Base-by-base conservation (phyloP, 768 basidiomycete genomes). In the Tremella fuciformis region DNA sequence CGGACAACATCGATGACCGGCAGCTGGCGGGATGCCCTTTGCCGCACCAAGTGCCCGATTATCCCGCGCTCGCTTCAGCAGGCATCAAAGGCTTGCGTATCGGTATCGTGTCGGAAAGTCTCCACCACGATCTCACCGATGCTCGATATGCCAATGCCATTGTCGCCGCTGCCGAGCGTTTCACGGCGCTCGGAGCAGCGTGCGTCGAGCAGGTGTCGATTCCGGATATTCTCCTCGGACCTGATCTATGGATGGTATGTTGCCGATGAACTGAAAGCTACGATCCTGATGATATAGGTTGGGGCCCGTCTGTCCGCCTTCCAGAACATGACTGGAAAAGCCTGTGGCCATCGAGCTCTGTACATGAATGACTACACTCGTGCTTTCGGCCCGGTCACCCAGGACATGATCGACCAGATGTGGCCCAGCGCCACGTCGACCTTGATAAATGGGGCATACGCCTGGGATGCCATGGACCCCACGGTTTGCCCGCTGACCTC, bases 91-190 rank as follows among this genome's bases (percentile, higher is more conserved):
- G 76, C 15, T 65, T 80, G 67, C 73, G 69, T 18, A 73, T 81
- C 22, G 81, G 77, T 0, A 55, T 81, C 8, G 66, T 81, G 21
- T 70, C 64, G 50, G 81, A 81, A 60, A 39, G 51, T 53, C 11
- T 53, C 13, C 34, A 29, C 19, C 72, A 77, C 53, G 67, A 61
- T 4, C 66, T 66, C 2, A 65, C 79, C 48, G 80, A 81, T 50
- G 74, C 74, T 13, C 64, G 76, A 2, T 78, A 81, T 4, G 67
- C 60, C 3, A 68, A 65, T 21, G 67, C 93, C 37, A 87, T 89
- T 0, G 82, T 85, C 57, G 93, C 97, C 77, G 97, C 96, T 70
- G 86, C 90, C 2, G 85, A 86, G 62, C 85, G 88, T 0, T 79
- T 97, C n/a, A 80, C 82, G 53, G 84, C 86, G 0, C 83, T 96